Evolutionary conservation across 495 filamentous ascomycete species (phyloP), one percentile per base, ranked within the genome.

Genomic region (Penicillium canescens): DNA sequence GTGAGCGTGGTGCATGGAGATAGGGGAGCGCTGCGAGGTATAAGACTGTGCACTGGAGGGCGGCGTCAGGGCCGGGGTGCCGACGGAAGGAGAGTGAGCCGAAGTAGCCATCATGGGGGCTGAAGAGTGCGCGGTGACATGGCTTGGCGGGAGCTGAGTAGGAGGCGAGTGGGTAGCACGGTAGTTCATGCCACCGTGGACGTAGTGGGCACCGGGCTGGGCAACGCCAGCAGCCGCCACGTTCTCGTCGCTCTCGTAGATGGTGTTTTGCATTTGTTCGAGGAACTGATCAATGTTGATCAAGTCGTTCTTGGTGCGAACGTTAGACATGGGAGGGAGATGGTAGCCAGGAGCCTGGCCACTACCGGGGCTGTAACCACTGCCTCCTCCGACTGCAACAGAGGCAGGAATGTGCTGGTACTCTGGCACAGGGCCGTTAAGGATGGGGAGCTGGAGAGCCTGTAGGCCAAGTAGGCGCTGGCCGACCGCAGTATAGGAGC

Each of bases 301-400:
- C 21, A 99, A 77, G 58, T 99, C 93, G 59, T 82, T 90, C 82
- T 98, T 97, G 49, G 91, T 96, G 56, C 91, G 84, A 35, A 96
- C 77, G 54, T 95, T 92, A 13, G 87, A 85, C 78, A 93, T 86
- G 6, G 87, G 84, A 20, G 93, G 93, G 18, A 98, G 79, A 38
- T 86, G 81, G 63, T 92, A 95, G 46, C 67, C 71, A 10, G 81
- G 79, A 34, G 85, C 77, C 9, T 65, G 66, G 31, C 48, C 79
- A 49, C 77, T 80, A 50, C 72, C 69, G 37, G 67, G 70, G 50
- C 69, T 74, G 42, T 79, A 79, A 12, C 76, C 78, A 54, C 84
- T 78, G 23, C 80, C 79, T 26, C 79, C 80, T 53, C 75, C 78
- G 45, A 83, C 76, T 12, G 78, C 69, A 38, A 84, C 76, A 5